phyloP scores from a whole-genome alignment of 1,139 yeast genomes.

The Pneumocystis murina region DNA sequence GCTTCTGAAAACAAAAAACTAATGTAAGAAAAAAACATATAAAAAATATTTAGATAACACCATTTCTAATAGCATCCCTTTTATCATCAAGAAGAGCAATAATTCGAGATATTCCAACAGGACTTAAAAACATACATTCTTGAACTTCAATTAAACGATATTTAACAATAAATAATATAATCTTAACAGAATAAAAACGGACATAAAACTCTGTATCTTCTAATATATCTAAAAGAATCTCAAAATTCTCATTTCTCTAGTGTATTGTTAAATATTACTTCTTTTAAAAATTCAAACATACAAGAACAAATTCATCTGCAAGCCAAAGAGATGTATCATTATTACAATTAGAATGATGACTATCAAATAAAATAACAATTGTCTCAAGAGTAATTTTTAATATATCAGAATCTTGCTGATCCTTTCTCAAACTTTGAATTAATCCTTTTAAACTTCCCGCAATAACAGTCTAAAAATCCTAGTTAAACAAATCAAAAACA shows the following conservation, averaged over 20 bases:
- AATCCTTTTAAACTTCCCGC: slow-evolving; percentile 76
- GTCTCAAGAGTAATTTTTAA: slow-evolving; percentile 78
- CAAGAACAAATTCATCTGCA: slow-evolving; percentile 78
- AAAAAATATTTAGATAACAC: slow-evolving; percentile 1
- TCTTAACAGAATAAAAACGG: slow-evolving; percentile 64
- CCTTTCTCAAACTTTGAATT: slow-evolving; percentile 50
- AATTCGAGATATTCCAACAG: slow-evolving; percentile 64
- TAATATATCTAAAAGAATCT: slow-evolving; percentile 41
- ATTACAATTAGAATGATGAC: slow-evolving; percentile 31
- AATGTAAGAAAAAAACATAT: not conserved
- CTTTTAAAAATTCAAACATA: not conserved
- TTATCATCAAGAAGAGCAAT: slow-evolving; percentile 55
- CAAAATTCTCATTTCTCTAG: slow-evolving; percentile 40
- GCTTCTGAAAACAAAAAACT: slow-evolving; percentile 25
- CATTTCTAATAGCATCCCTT: slow-evolving; percentile 77
- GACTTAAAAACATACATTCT: slow-evolving; percentile 55
- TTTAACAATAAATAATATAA: slow-evolving; percentile 68
- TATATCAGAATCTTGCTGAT: slow-evolving; percentile 52
- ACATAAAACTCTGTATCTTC: slow-evolving; percentile 57
- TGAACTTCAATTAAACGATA: slow-evolving; percentile 64
- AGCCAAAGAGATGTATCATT: slow-evolving; percentile 92
- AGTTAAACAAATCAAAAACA: not conserved
- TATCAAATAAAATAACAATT: slow-evolving; percentile 59
- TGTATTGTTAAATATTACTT: slow-evolving; percentile 16
- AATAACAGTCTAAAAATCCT: slow-evolving; percentile 40